Evolutionary conservation across 176 grass and related monocot genomes (phyloP).

Genomic region (Bonia amplexicaulis): DNA sequence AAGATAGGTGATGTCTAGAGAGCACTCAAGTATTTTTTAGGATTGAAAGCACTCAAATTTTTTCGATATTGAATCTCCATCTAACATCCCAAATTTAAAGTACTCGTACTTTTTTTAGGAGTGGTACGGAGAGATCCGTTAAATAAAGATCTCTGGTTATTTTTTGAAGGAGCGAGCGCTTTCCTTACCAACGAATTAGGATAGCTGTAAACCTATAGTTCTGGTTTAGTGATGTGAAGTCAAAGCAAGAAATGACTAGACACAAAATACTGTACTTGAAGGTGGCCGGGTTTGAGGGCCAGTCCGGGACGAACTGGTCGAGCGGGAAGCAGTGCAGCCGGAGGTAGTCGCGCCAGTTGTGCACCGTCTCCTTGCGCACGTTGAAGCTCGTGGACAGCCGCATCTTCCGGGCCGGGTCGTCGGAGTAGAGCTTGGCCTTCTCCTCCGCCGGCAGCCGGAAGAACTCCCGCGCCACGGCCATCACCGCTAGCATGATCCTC

Average conservation of each 20-base stretch:
- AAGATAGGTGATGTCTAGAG: not conserved
- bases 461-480: conserved; percentile 47
- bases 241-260: not conserved
- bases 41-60: no score
- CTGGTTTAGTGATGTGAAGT: not conserved
- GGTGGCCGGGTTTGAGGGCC: conserved; percentile 50
- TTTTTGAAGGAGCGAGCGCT: not conserved
- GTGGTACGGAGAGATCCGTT: no score
- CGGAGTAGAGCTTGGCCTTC: conserved; percentile 78
- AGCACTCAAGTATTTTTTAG: no score
- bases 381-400: conserved; percentile 80
- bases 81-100: no score
- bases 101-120: no score
- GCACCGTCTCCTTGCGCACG: conserved; percentile 69
- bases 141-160: no score
- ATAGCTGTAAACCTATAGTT: not conserved
- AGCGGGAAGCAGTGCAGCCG: conserved; percentile 81
- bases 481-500: conserved; percentile 14
- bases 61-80: no score
- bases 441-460: conserved; percentile 59
- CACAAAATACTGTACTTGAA: conserved; percentile 44
- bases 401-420: conserved; percentile 66
- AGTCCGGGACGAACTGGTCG: conserved; percentile 54
- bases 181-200: not conserved
- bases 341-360: conserved; percentile 87